Base-by-base conservation (phyloP, 345 rosid genomes). In the Euphorbia peplus region DNA sequence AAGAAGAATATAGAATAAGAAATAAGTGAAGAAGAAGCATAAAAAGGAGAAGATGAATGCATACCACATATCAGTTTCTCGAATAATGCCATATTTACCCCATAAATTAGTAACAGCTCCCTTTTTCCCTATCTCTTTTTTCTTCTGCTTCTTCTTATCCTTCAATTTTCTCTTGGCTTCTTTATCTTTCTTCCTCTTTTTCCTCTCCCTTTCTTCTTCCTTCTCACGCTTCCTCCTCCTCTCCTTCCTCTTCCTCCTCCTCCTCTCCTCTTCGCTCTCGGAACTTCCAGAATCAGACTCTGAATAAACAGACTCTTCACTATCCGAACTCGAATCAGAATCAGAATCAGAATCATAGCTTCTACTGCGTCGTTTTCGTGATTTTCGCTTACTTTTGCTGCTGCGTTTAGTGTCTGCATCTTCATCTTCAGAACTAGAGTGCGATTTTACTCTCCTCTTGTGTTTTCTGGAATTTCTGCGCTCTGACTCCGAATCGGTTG, bases 61-160 rank as follows among this genome's bases (percentile, higher is more conserved):
- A 64, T 85, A 93, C 97, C 97, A 93, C 98, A 93, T 91, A 63
- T 93, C 98, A 72, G 95, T 93, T 77, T 93, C 96, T 84, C 92
- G 80, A 77, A 93, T 85, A 64, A 87, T 74, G 25, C 98, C 98
- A 85, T 84, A 91, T 76, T 88, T 93, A 2, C 98, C 98, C 98
- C 98, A 91, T 8, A 81, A 91, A 63, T 93, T 79, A 58, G 98
- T 93, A 16, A 93, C 96, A 0, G 98, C 97, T 29, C 97, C 79
- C 39, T 14, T 75, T 74, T 73, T 78, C 46, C 79, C 75, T 61
- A 8, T 66, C 72, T 76, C 72, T 16, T 32, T 66, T 13, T 30
- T 29, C 18, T 52, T 65, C 79, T 66, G 55, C 47, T 44, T 52
- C 48, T 47, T 60, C 30, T 19, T 35, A 22, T 41, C 30, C 10